Conservation (phyloP, 139 green algal species). For the Astrephomene gubernaculifera region DNA sequence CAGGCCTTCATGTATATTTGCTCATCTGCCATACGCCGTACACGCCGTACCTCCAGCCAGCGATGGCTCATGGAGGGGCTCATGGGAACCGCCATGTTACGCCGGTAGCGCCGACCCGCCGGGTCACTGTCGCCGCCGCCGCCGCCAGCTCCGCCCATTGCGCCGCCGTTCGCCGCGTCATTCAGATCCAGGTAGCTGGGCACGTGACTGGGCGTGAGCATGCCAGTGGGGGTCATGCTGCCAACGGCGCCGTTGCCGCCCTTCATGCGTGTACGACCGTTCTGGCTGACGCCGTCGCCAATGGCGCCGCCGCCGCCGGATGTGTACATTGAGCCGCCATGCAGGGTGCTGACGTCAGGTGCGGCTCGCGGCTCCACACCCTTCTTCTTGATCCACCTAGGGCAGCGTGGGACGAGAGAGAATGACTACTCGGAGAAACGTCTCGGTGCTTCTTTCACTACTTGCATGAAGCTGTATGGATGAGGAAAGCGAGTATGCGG, state of each 20-base stretch:
- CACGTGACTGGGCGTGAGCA: background rate
- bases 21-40: background rate
- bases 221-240: background rate
- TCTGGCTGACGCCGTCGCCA: background rate
- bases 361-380: constrained; percentile 30
- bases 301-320: background rate
- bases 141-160: background rate
- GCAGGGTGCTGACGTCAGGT: constrained; percentile 16
- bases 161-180: background rate
- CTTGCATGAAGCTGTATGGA: too few relatives aligned
- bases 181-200: constrained; percentile 5
- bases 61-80: constrained; percentile 41
- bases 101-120: background rate
- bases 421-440: too few relatives aligned
- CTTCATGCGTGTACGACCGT: background rate
- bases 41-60: constrained; percentile 64
- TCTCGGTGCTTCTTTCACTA: too few relatives aligned
- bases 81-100: constrained; percentile 25
- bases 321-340: constrained; percentile 29
- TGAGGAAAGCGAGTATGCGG: too few relatives aligned
- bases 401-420: too few relatives aligned
- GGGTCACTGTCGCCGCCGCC: too few relatives aligned
- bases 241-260: background rate
- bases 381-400: constrained; percentile 37
- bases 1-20: too few relatives aligned